Evolutionary conservation across 1,284 basidiomycete genomes (phyloP), one percentile per base, ranked within the genome.

Genomic region (Nidula niveotomentosa): DNA sequence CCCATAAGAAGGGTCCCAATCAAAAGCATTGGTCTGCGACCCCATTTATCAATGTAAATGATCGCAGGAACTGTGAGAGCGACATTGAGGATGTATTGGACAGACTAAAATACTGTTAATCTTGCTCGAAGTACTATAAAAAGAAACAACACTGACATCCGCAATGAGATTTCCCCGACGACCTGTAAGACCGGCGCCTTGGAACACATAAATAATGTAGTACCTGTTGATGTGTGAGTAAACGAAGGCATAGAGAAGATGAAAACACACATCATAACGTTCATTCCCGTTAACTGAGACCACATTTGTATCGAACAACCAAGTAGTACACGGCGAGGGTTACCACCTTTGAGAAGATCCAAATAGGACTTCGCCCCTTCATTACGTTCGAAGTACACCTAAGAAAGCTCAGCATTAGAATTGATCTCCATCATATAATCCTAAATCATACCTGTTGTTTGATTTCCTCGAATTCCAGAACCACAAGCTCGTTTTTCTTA

Each of bases 381-480:
- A 0, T 74, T 82, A 33, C 80, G 79, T 69, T 94, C 93, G 61
- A 84, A 84, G 53, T 76, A 60, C 13, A 74, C 70, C 65, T 69
- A 55, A 8, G 36, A 39, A 52, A 46, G 39, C 30, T 10, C 15
- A 47, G n/a, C 15, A 12, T 47, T 47, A 3, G 18, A 6, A n/a
- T 49, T 23, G n/a, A 37, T 34, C 7, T 33, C n/a, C 6, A 53
- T 17, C 23, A 5, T 6, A 41, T 13, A 30, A 23, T 1, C 23
- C 10, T 48, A 45, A 13, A 37, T 36, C 54, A 7, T 46, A 92
- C 86, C 61, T 93, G 88, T 53, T 85, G 77, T 66, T 80, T 85
- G 69, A 94, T 94, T 71, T 94, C 90, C 59, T 85, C 81, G 63
- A 77, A 92, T 68, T 94, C 93, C 58, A 93, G 83, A 44, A 82